These are phyloP conservation scores for Ogataea angusta DNA, from an alignment of 805 yeast species.

Conservation along the genomic window DNA sequence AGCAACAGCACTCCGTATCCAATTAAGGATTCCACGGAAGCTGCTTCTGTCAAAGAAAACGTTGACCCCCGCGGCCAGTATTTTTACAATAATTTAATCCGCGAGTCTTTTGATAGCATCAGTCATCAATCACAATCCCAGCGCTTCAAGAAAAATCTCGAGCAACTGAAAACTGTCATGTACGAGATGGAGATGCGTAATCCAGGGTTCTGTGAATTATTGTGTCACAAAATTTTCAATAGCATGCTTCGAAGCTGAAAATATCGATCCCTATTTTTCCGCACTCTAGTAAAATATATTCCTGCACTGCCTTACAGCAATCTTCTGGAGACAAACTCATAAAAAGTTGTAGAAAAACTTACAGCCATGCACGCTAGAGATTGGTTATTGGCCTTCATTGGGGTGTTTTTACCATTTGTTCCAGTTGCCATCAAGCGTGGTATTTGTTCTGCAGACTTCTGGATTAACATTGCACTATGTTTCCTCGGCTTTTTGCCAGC, in stretches of 20 bases:
- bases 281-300: no score
- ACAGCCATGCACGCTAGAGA: slow-evolving; percentile 34
- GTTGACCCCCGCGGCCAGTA: slow-evolving; percentile 16
- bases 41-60: slow-evolving; percentile 14
- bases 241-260: slow-evolving; percentile 13
- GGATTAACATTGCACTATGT: slow-evolving; percentile 66
- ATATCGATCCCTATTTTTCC: neutral
- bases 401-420: slow-evolving; percentile 68
- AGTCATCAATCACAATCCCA: slow-evolving; percentile 14
- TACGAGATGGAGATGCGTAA: slow-evolving; percentile 17
- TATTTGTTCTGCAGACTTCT: slow-evolving; percentile 51
- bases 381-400: slow-evolving; percentile 64
- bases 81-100: slow-evolving; percentile 15
- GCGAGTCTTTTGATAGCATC: slow-evolving; percentile 16
- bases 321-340: neutral
- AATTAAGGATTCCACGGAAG: neutral
- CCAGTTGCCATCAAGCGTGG: slow-evolving; percentile 72
- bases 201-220: slow-evolving; percentile 19
- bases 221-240: slow-evolving; percentile 16
- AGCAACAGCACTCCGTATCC: neutral
- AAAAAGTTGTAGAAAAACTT: neutral
- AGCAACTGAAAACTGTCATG: slow-evolving; percentile 16
- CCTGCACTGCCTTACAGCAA: slow-evolving; percentile 8
- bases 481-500: slow-evolving; percentile 75
- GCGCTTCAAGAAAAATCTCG: slow-evolving; percentile 15